Percentiles rank a stretch among this genome's conserved stretches.
These are phyloP conservation scores for Colletotrichum destructivum DNA, from an alignment of 2,329 filamentous ascomycete species.

Conservation along the genomic window DNA sequence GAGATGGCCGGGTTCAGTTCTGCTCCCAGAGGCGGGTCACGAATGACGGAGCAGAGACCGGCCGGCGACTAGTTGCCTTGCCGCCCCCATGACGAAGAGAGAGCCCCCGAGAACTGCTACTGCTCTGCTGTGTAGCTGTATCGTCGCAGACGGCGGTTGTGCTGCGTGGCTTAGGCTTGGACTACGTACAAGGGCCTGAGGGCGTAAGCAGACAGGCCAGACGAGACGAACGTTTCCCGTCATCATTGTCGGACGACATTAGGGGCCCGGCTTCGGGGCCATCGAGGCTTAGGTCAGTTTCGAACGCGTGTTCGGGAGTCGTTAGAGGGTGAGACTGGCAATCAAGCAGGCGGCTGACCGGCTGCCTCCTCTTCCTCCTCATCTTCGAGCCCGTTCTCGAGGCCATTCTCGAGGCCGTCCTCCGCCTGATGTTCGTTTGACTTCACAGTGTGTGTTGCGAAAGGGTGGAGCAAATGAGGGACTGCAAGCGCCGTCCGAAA, in stretches of 20 bases:
- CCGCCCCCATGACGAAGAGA: neutral
- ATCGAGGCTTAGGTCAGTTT: slow-evolving; percentile 2
- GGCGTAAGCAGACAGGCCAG: neutral
- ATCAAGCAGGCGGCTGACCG: slow-evolving; percentile 18
- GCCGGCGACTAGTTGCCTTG: neutral
- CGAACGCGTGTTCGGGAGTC: neutral
- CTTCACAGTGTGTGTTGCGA: neutral
- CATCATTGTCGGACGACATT: slow-evolving; percentile 14
- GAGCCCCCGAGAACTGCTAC: neutral
- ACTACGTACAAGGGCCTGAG: neutral
- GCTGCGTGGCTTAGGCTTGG: slow-evolving; percentile 4
- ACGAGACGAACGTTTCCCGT: slow-evolving; percentile 11
- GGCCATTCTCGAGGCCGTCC: slow-evolving; percentile 1
- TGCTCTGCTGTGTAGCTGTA: too few species aligned
- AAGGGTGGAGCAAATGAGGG: neutral
- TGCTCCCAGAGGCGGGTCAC: neutral
- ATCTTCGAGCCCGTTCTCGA: neutral
- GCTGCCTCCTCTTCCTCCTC: slow-evolving; percentile 24
- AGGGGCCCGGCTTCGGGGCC: slow-evolving; percentile 32
- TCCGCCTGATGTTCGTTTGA: slow-evolving; percentile 12
- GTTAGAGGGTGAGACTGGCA: slow-evolving; percentile 33
- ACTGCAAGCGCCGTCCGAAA: slow-evolving; percentile 41
- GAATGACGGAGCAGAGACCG: slow-evolving; percentile 15
- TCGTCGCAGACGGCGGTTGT: slow-evolving; percentile 18
- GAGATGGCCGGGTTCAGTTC: slow-evolving; percentile 11